Percentiles rank a stretch among this genome's conserved stretches.
Conservation (phyloP, 208 protist genomes). For the Endotrypanum monterogeii region DNA sequence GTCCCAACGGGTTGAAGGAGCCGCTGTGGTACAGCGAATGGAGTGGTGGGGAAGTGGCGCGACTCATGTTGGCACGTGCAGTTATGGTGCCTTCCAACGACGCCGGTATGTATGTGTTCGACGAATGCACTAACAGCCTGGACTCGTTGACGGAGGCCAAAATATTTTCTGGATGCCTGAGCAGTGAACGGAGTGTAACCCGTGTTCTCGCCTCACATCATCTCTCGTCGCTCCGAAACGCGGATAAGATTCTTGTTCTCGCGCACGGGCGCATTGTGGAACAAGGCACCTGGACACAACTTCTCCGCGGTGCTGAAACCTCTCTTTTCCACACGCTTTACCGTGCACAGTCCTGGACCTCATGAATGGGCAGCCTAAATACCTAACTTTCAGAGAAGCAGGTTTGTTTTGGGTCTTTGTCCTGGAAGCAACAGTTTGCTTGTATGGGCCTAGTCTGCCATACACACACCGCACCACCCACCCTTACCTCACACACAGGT, state of each 20-base stretch:
- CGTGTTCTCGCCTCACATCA: conserved; percentile 68
- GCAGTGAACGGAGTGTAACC: conserved; percentile 2
- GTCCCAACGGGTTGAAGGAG: conserved; percentile 37
- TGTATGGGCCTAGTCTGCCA: no score
- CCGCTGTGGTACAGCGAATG: conserved; percentile 34
- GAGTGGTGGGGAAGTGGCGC: conserved; percentile 75
- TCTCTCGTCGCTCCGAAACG: conserved; percentile 47
- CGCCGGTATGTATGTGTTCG: conserved; percentile 49
- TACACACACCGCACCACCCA: no score
- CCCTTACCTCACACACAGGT: no score
- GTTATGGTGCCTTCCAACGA: conserved; percentile 30
- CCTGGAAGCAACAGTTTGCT: background rate
- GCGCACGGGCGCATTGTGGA: conserved; percentile 53
- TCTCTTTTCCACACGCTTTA: conserved; percentile 31
- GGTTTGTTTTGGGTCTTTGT: background rate
- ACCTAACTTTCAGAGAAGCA: no score
- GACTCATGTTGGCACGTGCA: conserved; percentile 61
- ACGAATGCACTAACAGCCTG: conserved; percentile 72
- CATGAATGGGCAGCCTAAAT: background rate
- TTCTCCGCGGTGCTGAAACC: conserved; percentile 18
- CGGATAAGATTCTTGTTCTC: conserved; percentile 68
- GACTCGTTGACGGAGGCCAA: conserved; percentile 61
- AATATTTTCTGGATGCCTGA: conserved; percentile 28
- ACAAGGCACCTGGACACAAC: conserved; percentile 57
- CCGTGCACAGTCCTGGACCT: conserved; percentile 2